A percentile compares a stretch with the other conserved stretches of the same genome.
Evolutionary conservation across 768 basidiomycete species (phyloP).

Genomic region (Mycena indigotica): DNA sequence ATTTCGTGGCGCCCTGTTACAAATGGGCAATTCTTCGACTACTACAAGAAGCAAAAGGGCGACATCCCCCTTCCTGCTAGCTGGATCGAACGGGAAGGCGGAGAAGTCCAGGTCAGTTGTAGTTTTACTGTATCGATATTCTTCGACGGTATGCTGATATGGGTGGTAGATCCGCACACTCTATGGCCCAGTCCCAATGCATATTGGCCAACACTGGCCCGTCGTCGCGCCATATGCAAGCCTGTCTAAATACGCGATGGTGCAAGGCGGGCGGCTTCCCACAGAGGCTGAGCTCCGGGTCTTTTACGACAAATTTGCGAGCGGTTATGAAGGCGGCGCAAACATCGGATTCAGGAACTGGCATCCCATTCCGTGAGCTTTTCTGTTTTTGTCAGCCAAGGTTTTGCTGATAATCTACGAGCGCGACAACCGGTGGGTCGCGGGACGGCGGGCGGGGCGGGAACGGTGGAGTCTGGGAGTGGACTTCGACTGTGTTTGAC

Average conservation of each 20-base stretch:
- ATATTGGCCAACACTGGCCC: conserved; percentile 84
- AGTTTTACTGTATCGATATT: too few relatives aligned
- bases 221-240: conserved; percentile 77
- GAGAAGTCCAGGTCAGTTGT: conserved; percentile 61
- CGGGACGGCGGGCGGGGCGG: conserved; percentile 59
- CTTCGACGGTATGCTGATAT: too few relatives aligned
- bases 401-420: conserved; percentile 35
- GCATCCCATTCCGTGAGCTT: conserved; percentile 86
- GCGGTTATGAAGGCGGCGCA: conserved; percentile 73
- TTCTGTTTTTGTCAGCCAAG: neutral
- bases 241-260: conserved; percentile 76
- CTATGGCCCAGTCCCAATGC: conserved; percentile 81
- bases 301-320: conserved; percentile 75
- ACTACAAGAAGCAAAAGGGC: conserved; percentile 50
- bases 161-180: too few relatives aligned
- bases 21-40: conserved; percentile 82
- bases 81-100: conserved; percentile 63
- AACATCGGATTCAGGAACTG: conserved; percentile 91
- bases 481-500: conserved; percentile 84
- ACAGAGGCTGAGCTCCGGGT: conserved; percentile 85
- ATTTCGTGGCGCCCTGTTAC: conserved; percentile 87
- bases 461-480: conserved; percentile 98
- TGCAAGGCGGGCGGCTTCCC: conserved; percentile 91
- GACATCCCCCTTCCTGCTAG: conserved; percentile 63
- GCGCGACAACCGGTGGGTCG: conserved; percentile 64